Base-by-base conservation (phyloP, 257 asterid genomes). In the Sherardia arvensis region DNA sequence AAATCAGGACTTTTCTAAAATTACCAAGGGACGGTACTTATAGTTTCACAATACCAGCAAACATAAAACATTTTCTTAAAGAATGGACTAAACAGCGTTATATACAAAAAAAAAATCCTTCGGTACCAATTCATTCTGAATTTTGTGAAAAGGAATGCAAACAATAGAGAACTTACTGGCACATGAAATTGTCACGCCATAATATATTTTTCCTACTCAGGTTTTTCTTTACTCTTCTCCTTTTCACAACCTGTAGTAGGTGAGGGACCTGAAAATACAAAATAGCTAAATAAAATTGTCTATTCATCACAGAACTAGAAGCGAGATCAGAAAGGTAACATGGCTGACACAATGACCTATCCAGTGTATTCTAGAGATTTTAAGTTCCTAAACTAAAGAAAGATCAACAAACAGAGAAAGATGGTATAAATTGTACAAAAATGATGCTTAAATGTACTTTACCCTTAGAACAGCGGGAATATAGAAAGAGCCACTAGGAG, bases 401-500 rank as follows among this genome's bases (percentile, higher is more conserved):
- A 6, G 51, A 17, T 15, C 7, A 43, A 43, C 51, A 61, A 43
- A 21, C 11, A 26, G 22, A 29, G 49, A 48, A 76, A 49, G 55
- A 12, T n/a, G 2, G 14, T n/a, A 49, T 49, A 51, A 56, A 70
- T 14, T 29, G 61, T 63, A 75, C 62, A 72, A 43, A 8, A 38
- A 38, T 54, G 5, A 20, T 77, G 66, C 64, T 54, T 30, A 62
- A 51, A 48, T 64, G 23, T 54, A 70, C 45, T 89, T 74, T 85
- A 91, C 97, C 96, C 97, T 84, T 74, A 91, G 78, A 40, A 91
- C 97, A 33, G 97, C 97, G 75, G 97, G 97, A 70, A 91, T 91
- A 58, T 84, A 85, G 79, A 79, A 91, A 70, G 93, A 85, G 62
- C 97, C 97, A 74, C 79, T 80, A 22, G 96, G 91, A 69, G 96